Conservation (phyloP, 306 rosid species). For the Ceratonia siliqua region DNA sequence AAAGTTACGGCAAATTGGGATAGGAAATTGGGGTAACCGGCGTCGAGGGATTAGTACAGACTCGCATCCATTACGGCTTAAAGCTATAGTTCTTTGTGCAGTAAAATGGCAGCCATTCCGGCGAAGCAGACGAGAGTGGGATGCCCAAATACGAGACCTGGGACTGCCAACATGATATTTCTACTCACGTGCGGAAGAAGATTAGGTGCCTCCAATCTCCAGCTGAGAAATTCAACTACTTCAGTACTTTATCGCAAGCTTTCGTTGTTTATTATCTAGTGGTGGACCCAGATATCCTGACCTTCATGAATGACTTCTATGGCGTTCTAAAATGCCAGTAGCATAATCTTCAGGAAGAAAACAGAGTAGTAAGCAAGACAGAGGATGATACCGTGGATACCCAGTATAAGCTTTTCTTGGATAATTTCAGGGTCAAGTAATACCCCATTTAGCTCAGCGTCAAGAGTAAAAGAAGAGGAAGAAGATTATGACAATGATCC, state of each 20-base stretch:
- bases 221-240: constrained; percentile 4
- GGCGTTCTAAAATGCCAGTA: neutral
- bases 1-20: neutral
- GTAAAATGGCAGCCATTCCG: constrained; percentile 6
- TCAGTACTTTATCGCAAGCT: constrained; percentile 1
- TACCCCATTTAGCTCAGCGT: too few relatives aligned
- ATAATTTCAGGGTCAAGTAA: constrained; percentile 21
- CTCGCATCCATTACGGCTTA: neutral
- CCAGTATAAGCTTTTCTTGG: neutral
- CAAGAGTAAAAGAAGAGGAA: constrained; percentile 16
- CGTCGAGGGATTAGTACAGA: neutral
- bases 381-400: neutral
- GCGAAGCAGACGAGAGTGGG: constrained; percentile 5
- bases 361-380: neutral
- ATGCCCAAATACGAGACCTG: neutral
- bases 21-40: neutral
- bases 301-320: neutral
- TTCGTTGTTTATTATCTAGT: neutral
- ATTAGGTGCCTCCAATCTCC: neutral
- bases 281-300: neutral
- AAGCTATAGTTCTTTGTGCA: neutral
- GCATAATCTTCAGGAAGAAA: neutral
- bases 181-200: neutral
- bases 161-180: constrained; percentile 33
- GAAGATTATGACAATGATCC: constrained; percentile 22